Percentiles rank a stretch among this genome's conserved stretches.
Conservation (phyloP, 2,329 filamentous ascomycete genomes). For the Neofusicoccum umdonicola region DNA sequence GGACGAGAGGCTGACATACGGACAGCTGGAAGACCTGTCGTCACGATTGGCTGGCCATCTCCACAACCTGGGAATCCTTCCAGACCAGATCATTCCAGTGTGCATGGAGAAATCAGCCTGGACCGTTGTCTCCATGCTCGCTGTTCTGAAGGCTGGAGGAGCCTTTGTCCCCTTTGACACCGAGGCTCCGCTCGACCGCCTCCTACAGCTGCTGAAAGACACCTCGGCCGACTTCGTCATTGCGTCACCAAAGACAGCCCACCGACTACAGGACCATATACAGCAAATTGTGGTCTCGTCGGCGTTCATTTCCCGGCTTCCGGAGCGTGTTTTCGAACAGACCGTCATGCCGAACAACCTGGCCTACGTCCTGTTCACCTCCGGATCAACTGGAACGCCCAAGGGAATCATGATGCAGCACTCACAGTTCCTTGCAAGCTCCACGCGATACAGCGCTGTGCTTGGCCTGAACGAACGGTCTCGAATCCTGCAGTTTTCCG, state of each 20-base stretch:
- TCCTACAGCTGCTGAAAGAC: not conserved
- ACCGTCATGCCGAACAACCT: not conserved
- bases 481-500: slow-evolving; percentile 24
- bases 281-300: slow-evolving; percentile 19
- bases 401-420: slow-evolving; percentile 26
- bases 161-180: not conserved
- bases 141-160: slow-evolving; percentile 20
- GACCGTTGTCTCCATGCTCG: slow-evolving; percentile 20
- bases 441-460: slow-evolving; percentile 31
- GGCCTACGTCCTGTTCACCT: slow-evolving; percentile 38
- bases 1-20: slow-evolving; percentile 14
- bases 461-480: slow-evolving; percentile 30
- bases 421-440: slow-evolving; percentile 26
- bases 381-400: slow-evolving; percentile 22
- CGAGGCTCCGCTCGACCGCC: not conserved
- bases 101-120: slow-evolving; percentile 24
- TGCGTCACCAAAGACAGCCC: slow-evolving; percentile 21
- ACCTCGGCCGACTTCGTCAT: not conserved
- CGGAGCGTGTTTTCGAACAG: not conserved
- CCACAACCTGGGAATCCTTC: slow-evolving; percentile 28
- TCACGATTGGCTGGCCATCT: slow-evolving; percentile 24
- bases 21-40: slow-evolving; percentile 8
- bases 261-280: slow-evolving; percentile 27
- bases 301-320: not conserved
- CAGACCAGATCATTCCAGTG: slow-evolving; percentile 22